Base-by-base conservation (phyloP, 306 rosid species). In the Luffa aegyptiaca region DNA sequence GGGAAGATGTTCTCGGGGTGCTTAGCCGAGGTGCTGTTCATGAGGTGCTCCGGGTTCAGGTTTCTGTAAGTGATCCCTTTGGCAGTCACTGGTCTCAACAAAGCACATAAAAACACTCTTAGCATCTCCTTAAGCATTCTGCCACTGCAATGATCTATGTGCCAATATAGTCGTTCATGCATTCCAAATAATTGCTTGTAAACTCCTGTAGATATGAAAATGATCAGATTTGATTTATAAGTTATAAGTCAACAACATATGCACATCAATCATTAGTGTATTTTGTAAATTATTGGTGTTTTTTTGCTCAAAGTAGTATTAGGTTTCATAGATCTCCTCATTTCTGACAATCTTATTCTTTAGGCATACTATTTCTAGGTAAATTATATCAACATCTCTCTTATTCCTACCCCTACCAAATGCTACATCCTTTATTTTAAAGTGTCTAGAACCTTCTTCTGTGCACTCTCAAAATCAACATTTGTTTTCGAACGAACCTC, bases 1-100 rank as follows among this genome's bases (percentile, higher is more conserved):
- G 86, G 69, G 88, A 83, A 6, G 85, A 82, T 36, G 82, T 91
- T 86, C 90, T 92, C 18, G 86, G 82, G 13, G 97, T 92, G 90
- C 97, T 92, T 39, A 75, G 82, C 69, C 90, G 97, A 33, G 98
- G 98, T 42, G 92, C 97, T 6, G 17, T 90, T 83, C 87, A 91
- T 14, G 98, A 92, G 86, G 97, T 94, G 58, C 55, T 94, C 21
- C 91, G 90, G 0, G 90, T 94, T 81, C 91, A 91, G 86, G 88
- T 94, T 64, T 86, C 86, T 68, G 55, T 64, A 12, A 82, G 81
- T 70, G 85, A 91, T 65, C 83, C 84, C 31, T 31, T 73, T 52
- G 44, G 16, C 65, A 57, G 80, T 69, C 66, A 85, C 41, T 86
- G 84, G 82, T 82, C 86, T 49, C 70, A 56, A 74, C 80, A 56